Evolutionary conservation across 1,284 basidiomycete species (phyloP).

Genomic region (Irpex sp.): DNA sequence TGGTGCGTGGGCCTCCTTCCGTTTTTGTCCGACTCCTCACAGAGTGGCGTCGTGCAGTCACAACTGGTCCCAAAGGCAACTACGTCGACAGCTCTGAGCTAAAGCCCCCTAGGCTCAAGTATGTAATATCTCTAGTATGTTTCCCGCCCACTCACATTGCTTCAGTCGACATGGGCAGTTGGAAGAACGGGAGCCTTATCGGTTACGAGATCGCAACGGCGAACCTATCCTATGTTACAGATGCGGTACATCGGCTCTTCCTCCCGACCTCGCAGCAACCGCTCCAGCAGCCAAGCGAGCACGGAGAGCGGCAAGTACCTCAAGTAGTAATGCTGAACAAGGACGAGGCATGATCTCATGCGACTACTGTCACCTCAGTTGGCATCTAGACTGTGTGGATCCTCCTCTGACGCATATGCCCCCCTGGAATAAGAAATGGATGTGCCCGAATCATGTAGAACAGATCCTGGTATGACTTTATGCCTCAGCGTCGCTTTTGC

Average conservation of each 20-base stretch:
- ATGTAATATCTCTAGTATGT: constrained; percentile 31
- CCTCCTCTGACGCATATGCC: constrained; percentile 90
- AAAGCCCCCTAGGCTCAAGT: constrained; percentile 79
- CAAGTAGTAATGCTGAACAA: constrained; percentile 36
- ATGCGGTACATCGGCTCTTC: constrained; percentile 80
- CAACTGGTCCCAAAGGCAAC: constrained; percentile 67
- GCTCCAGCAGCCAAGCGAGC: constrained; percentile 53
- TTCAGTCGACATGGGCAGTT: constrained; percentile 83
- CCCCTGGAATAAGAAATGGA: constrained; percentile 89
- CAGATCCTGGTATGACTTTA: constrained; percentile 58
- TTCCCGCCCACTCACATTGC: constrained; percentile 15
- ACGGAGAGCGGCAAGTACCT: constrained; percentile 35
- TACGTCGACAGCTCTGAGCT: constrained; percentile 78
- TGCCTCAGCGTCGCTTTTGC: neutral
- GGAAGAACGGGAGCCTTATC: constrained; percentile 90
- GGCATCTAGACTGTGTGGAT: constrained; percentile 96
- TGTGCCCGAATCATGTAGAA: constrained; percentile 96
- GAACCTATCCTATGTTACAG: constrained; percentile 83
- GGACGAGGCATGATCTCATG: constrained; percentile 85
- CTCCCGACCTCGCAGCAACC: constrained; percentile 41
- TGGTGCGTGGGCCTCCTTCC: constrained; percentile 42
- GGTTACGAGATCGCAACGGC: constrained; percentile 83
- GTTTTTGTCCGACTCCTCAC: constrained; percentile 12
- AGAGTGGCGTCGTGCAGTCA: constrained; percentile 45
- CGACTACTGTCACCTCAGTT: constrained; percentile 93